A percentile compares a stretch with the other conserved stretches of the same genome.
These are phyloP conservation scores for Flaveria robusta DNA, from an alignment of 129 eudicot genomes.

Conservation along the genomic window DNA sequence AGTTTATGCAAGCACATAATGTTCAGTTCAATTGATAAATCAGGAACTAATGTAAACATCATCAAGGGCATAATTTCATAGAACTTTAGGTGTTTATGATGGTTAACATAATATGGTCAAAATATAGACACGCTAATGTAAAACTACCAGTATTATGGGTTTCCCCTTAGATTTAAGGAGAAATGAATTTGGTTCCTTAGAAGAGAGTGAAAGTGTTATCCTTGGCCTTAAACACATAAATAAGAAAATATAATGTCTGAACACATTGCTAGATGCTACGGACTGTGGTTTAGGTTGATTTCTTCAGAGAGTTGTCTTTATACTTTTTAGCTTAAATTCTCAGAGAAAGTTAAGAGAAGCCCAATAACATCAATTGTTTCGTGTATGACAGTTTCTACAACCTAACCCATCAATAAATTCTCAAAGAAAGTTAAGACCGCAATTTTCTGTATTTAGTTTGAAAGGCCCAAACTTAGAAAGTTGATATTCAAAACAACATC, in stretches of 20 bases:
- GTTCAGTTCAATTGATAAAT: neutral
- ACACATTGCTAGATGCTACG: neutral
- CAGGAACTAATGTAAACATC: neutral
- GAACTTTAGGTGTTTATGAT: neutral
- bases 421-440: too few relatives aligned
- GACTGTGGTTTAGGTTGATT: neutral
- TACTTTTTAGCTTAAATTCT: neutral
- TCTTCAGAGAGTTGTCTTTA: neutral
- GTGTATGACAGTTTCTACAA: neutral
- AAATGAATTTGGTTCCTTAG: neutral
- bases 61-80: neutral
- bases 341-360: neutral
- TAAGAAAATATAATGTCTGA: neutral
- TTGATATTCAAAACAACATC: neutral
- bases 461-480: too few relatives aligned
- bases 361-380: neutral
- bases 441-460: too few relatives aligned
- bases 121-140: neutral
- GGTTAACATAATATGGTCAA: neutral
- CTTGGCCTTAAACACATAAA: conserved; percentile 6
- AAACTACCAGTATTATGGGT: neutral
- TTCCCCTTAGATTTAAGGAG: neutral
- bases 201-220: neutral
- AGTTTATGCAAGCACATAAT: neutral
- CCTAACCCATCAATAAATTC: too few relatives aligned